Conservation (phyloP, 2,329 filamentous ascomycete species). For the Chaetothyriales sp. region DNA sequence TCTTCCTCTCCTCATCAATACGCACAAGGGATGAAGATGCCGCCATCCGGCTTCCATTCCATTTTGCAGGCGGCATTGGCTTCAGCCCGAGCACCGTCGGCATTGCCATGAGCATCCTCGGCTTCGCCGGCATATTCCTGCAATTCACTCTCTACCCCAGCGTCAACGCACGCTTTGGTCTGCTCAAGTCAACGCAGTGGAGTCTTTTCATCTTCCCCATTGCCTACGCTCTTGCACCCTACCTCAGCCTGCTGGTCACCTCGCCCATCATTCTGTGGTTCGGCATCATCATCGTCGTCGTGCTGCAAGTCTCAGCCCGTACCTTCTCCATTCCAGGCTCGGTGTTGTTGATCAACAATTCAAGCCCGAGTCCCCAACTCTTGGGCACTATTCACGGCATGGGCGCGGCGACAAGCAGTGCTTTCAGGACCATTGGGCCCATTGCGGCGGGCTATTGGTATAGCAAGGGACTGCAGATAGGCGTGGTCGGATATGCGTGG, state of each 20-base stretch:
- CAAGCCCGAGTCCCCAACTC: slow-evolving; percentile 43
- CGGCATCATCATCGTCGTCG: slow-evolving; percentile 48
- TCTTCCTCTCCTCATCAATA: slow-evolving; percentile 61
- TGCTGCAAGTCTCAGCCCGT: slow-evolving; percentile 55
- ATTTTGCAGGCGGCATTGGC: slow-evolving; percentile 57
- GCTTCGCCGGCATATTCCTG: slow-evolving; percentile 55
- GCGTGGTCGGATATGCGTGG: slow-evolving; percentile 43
- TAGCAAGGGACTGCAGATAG: slow-evolving; percentile 38
- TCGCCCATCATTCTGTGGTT: slow-evolving; percentile 43
- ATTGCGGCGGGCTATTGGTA: slow-evolving; percentile 42
- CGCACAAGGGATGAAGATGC: slow-evolving; percentile 29
- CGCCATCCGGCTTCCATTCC: slow-evolving; percentile 34
- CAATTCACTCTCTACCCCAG: slow-evolving; percentile 57
- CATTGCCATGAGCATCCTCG: slow-evolving; percentile 59
- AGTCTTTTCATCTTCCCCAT: slow-evolving; percentile 57
- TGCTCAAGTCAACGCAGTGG: slow-evolving; percentile 50
- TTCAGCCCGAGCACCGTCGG: slow-evolving; percentile 56
- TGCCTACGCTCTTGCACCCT: slow-evolving; percentile 56
- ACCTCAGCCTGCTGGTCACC: slow-evolving; percentile 53
- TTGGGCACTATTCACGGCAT: slow-evolving; percentile 45
- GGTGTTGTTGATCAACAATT: slow-evolving; percentile 46
- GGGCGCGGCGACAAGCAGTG: slow-evolving; percentile 40
- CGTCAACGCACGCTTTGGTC: slow-evolving; percentile 52
- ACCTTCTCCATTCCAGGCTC: slow-evolving; percentile 52
- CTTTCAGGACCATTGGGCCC: slow-evolving; percentile 42